Base-by-base conservation (phyloP, 2,329 filamentous ascomycete genomes). In the Pyricularia pennisetigena region DNA sequence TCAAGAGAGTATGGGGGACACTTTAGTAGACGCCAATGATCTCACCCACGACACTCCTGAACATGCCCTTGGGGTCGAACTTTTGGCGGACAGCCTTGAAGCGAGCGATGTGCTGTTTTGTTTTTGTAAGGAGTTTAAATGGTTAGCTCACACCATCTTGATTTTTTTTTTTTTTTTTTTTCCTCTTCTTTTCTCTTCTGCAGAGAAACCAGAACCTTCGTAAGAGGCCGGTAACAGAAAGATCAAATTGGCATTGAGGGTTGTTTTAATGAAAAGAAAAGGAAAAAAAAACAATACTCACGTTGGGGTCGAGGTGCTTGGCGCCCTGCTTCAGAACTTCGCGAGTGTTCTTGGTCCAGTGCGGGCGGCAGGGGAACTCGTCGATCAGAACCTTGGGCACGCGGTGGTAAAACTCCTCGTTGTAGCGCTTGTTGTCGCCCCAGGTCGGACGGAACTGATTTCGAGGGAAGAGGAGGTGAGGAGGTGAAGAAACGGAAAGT, bases 301-400 rank as follows among this genome's bases (percentile, higher is more conserved):
- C 79, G n/a, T 76, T 72, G 0, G 80, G 78, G 69, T 85, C 82
- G 24, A 84, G 70, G 65, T 84, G 82, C 74, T 82, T 81, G 59
- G 78, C 79, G 0, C 80, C 74, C 64, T 79, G 77, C 66, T 76
- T 72, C 67, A 83, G 80, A 9, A 84, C 78, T 26, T 82, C 80
- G 23, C 82, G 75, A 4, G 81, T 83, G 71, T 84, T 84, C 76
- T 84, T 85, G 12, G 82, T 84, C 82, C 82, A 85, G 73, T 85
- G 82, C 32, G 82, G 82, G 5, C 82, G 77, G 71, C 80, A 82
- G 0, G 82, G 81, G 70, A 84, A 84, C 72, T 84, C 82, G 29
- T 81, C 77, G 65, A 84, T 76, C 23, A 84, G 77, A 0, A 77
- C 79, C 66, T 79, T 79, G 24, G 82, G 81, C 4, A 85, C 74